Evolutionary conservation across 306 rosid genomes (phyloP).

Genomic region (Rubus parviflorus): DNA sequence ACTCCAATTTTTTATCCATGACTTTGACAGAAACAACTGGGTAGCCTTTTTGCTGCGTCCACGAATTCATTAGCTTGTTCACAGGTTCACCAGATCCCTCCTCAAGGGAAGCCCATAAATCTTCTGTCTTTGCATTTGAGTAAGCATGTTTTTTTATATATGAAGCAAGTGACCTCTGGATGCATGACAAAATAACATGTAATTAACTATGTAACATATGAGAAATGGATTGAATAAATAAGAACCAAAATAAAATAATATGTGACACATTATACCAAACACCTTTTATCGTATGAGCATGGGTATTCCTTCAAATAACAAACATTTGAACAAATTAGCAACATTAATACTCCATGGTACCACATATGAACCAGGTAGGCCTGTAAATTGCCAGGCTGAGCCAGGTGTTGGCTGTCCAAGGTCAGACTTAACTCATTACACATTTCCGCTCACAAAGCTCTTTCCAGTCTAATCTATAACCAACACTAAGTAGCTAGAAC

Average conservation of each 20-base stretch:
- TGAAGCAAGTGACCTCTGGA: slow-evolving; percentile 87
- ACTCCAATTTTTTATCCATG: slow-evolving; percentile 65
- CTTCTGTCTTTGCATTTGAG: slow-evolving; percentile 89
- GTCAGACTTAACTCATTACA: too few species aligned
- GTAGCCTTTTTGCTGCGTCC: slow-evolving; percentile 95
- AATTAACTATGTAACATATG: background rate
- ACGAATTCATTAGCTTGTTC: slow-evolving; percentile 78
- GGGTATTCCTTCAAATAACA: too few species aligned
- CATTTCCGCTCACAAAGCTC: too few species aligned
- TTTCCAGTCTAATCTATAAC: too few species aligned
- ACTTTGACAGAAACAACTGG: slow-evolving; percentile 77
- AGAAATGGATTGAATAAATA: background rate
- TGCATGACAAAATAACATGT: slow-evolving; percentile 15
- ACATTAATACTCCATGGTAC: too few species aligned
- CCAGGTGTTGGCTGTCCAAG: too few species aligned
- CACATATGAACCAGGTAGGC: too few species aligned
- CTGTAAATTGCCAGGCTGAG: too few species aligned
- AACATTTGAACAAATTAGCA: too few species aligned
- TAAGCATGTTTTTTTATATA: slow-evolving; percentile 72
- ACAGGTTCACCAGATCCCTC: slow-evolving; percentile 94
- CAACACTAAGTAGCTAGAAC: too few species aligned
- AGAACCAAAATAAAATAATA: background rate
- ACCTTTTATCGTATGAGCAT: background rate
- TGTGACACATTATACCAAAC: background rate
- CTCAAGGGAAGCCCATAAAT: slow-evolving; percentile 93